Base-by-base conservation (phyloP, 495 filamentous ascomycete species). In the Penicillium manginii region DNA sequence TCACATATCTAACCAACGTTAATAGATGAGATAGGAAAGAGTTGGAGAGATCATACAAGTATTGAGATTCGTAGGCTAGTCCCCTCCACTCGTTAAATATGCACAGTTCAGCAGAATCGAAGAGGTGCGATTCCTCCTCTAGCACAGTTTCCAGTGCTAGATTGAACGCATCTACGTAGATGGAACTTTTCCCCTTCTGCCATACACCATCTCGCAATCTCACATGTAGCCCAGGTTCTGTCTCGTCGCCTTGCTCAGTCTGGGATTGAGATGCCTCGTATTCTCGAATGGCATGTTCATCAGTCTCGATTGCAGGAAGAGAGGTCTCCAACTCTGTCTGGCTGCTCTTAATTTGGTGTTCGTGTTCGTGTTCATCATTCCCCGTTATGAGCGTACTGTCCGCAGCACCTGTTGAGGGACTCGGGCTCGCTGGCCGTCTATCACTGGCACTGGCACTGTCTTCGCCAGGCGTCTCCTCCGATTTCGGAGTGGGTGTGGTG, bases 151-250 rank as follows among this genome's bases (percentile, higher is more conserved):
- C 87, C 43, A 98, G 79, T 17, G 93, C 92, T 15, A 97, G 76
- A 71, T 97, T 96, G 81, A 98, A 98, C 18, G 93, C 94, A 73
- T 98, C 93, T 15, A 97, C 92, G 63, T 98, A 98, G 53, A 98
- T 92, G 4, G 94, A 98, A 63, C 87, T 96, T 66, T 79, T 84
- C 4, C 86, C 86, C 49, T 76, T 80, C 22, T 80, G 66, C 86
- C 86, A 88, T 60, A 78, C 83, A 6, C 81, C 70, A 62, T 83
- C 73, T 39, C 76, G 78, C 43, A 88, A 58, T 14, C 84, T 78
- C 47, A 73, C 74, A 54, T 84, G 72, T 5, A 83, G 50, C 10
- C 65, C 69, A 9, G 69, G 57, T 17, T 76, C 60, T 17, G 40
- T 4, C n/a, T 43, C 40, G n/a, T 43, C 75, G 32, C 75, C 69